These are phyloP conservation scores for Glutinoglossum americanum DNA, from an alignment of 495 filamentous ascomycete genomes.

Conservation along the genomic window DNA sequence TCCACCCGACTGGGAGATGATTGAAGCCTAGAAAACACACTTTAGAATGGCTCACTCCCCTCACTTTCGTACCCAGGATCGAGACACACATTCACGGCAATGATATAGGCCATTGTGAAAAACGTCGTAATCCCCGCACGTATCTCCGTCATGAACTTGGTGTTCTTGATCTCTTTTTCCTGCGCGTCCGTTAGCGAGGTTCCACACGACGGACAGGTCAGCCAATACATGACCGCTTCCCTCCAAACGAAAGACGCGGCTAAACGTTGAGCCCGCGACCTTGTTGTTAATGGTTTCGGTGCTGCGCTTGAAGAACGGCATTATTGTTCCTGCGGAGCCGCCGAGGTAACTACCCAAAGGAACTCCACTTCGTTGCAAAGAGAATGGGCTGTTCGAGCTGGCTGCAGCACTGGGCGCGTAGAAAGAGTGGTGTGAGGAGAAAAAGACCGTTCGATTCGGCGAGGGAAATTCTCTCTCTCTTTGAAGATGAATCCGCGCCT, in stretches of 20 bases:
- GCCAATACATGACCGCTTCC: background rate
- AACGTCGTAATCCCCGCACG: background rate
- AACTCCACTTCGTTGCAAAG: too few species aligned
- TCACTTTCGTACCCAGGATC: background rate
- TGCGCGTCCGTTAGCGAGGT: background rate
- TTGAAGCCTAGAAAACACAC: background rate
- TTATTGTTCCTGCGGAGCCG: background rate
- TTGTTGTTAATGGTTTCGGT: background rate
- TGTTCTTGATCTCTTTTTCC: background rate
- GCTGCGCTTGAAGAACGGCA: background rate
- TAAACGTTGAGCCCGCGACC: background rate
- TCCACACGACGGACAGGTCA: too few species aligned
- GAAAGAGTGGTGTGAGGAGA: background rate
- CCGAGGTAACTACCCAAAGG: too few species aligned
- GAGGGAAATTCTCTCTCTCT: background rate
- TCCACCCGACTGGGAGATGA: slow-evolving; percentile 31
- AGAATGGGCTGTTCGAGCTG: background rate
- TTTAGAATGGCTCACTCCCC: background rate
- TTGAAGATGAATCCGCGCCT: background rate
- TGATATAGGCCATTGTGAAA: slow-evolving; percentile 3
- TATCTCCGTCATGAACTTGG: background rate
- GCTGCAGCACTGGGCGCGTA: background rate
- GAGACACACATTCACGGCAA: background rate
- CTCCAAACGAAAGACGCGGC: background rate
- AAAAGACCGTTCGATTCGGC: background rate